Percentiles rank a stretch among this genome's conserved stretches.
Evolutionary conservation across 306 rosid genomes (phyloP).

Genomic region (Prosopis cineraria): DNA sequence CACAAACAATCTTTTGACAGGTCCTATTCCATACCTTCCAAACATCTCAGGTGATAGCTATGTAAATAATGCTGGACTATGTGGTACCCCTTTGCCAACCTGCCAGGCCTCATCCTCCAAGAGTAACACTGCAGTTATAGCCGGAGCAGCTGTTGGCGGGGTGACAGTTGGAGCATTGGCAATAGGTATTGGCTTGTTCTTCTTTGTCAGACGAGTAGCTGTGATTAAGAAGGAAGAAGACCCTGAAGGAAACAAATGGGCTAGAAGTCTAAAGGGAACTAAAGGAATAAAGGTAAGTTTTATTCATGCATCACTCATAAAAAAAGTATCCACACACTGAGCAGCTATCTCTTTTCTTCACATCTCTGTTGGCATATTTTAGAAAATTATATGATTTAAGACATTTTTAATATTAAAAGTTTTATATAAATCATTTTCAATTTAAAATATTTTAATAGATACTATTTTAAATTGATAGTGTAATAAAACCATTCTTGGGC

Average conservation of each 20-base stretch:
- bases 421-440: not conserved
- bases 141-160: constrained; percentile 23
- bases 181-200: constrained; percentile 6
- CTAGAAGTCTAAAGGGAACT: constrained; percentile 21
- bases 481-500: not conserved
- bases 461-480: not conserved
- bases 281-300: constrained; percentile 17
- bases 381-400: not conserved
- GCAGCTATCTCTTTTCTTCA: not conserved
- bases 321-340: not conserved
- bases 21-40: not conserved
- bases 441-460: not conserved
- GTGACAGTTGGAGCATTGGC: constrained; percentile 2
- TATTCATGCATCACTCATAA: not conserved
- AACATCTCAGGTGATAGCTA: not conserved
- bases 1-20: constrained; percentile 5
- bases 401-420: not conserved
- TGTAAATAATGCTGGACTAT: constrained; percentile 4
- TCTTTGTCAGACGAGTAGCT: constrained; percentile 10
- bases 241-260: constrained; percentile 24
- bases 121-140: constrained; percentile 13
- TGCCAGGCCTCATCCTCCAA: not conserved
- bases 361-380: not conserved
- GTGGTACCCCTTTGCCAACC: not conserved
- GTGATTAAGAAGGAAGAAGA: constrained; percentile 19